phyloP scores from a whole-genome alignment of 2,329 filamentous ascomycete species.

The Calonectria fujianensis region DNA sequence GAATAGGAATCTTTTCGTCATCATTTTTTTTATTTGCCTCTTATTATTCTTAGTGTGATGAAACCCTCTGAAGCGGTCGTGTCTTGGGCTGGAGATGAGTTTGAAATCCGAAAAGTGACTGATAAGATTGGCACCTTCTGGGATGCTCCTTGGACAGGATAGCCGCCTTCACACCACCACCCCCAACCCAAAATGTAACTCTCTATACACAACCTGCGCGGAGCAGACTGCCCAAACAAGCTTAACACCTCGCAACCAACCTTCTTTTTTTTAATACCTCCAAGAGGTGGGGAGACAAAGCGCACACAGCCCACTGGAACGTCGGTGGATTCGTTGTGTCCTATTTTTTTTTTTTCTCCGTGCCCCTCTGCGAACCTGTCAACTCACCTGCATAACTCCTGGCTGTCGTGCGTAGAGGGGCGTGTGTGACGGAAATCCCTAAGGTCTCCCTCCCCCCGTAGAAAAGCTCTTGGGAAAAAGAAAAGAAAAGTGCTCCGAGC shows the following conservation, averaged over 20 bases:
- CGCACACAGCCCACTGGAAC: background rate
- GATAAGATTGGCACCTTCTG: slow-evolving; percentile 1
- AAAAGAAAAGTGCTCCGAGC: too few species aligned
- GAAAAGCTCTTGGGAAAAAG: too few species aligned
- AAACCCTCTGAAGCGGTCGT: background rate
- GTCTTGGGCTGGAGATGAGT: slow-evolving; percentile 26
- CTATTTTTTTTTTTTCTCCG: background rate
- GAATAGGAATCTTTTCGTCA: slow-evolving; percentile 1
- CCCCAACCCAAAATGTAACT: slow-evolving; percentile 1
- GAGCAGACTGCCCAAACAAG: slow-evolving; percentile 14
- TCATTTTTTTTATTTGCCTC: background rate
- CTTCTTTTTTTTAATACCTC: background rate
- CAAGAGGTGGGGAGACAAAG: background rate
- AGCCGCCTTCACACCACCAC: background rate
- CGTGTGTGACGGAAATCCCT: background rate
- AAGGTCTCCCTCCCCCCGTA: background rate
- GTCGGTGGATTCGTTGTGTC: background rate
- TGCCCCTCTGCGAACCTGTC: background rate
- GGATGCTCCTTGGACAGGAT: background rate
- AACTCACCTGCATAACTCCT: slow-evolving; percentile 1
- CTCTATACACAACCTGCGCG: slow-evolving; percentile 2
- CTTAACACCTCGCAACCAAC: background rate
- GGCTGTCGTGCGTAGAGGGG: background rate
- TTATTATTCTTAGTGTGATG: background rate
- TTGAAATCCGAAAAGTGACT: slow-evolving; percentile 24